These are phyloP conservation scores for Tolypocladium ovalisporum DNA, from an alignment of 2,329 filamentous ascomycete genomes.

Conservation along the genomic window DNA sequence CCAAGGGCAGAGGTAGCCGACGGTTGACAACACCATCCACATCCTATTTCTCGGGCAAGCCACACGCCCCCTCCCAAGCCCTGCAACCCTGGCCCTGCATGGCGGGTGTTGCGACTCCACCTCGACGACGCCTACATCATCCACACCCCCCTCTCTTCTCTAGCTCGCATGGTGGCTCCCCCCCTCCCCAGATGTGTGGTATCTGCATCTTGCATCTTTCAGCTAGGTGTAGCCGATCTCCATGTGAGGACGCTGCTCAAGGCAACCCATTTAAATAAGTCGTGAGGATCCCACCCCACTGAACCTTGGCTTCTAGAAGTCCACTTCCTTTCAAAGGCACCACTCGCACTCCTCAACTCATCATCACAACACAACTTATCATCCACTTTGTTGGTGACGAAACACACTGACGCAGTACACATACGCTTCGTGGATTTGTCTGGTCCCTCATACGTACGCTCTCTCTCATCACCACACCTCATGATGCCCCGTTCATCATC, in stretches of 20 bases:
- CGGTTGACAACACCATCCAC: neutral
- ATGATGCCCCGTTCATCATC: constrained; percentile 31
- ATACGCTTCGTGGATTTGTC: neutral
- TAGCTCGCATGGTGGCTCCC: neutral
- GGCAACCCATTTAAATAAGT: neutral
- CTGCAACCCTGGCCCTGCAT: neutral
- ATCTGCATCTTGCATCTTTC: neutral
- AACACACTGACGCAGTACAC: neutral
- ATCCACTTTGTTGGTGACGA: neutral
- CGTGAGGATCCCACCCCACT: constrained; percentile 3
- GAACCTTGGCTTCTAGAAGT: constrained; percentile 1
- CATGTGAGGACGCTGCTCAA: neutral
- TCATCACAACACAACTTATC: neutral
- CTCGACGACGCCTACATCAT: neutral
- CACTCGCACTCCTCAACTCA: neutral
- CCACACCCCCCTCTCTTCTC: neutral
- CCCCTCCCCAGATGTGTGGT: neutral
- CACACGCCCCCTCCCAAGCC: neutral
- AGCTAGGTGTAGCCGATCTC: neutral
- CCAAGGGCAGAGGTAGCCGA: neutral
- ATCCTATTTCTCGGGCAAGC: neutral
- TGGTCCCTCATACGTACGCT: neutral
- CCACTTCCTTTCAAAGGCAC: neutral
- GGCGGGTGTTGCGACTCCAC: neutral
- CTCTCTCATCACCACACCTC: constrained; percentile 1